Percentiles rank a stretch among this genome's conserved stretches.
Evolutionary conservation across 2,329 filamentous ascomycete species (phyloP).

Genomic region (Nothopassalora personata): DNA sequence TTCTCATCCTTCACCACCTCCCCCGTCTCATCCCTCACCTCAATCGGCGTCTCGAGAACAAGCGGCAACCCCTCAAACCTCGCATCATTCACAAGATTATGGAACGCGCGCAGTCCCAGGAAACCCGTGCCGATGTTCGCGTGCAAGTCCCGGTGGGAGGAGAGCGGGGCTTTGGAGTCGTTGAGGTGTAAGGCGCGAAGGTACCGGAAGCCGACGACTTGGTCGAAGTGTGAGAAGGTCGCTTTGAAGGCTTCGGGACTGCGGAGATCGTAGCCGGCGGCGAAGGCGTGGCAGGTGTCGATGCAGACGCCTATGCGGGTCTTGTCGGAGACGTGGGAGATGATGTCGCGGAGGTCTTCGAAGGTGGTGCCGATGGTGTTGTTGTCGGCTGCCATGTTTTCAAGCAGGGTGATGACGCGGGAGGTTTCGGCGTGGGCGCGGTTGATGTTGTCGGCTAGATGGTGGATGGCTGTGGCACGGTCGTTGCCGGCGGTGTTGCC

Average conservation of each 20-base stretch:
- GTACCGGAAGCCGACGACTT: conserved; percentile 70
- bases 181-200: conserved; percentile 87
- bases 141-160: conserved; percentile 79
- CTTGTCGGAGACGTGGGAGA: conserved; percentile 74
- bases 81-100: conserved; percentile 79
- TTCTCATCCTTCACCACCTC: conserved; percentile 43
- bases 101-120: conserved; percentile 82
- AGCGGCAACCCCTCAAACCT: conserved; percentile 76
- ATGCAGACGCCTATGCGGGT: conserved; percentile 84
- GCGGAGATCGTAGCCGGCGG: conserved; percentile 84
- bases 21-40: conserved; percentile 60
- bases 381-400: conserved; percentile 91
- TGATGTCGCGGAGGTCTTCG: conserved; percentile 80
- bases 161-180: conserved; percentile 86
- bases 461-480: conserved; percentile 63
- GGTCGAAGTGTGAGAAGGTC: conserved; percentile 72
- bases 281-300: conserved; percentile 95
- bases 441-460: conserved; percentile 80
- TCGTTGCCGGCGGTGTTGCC: conserved; percentile 64
- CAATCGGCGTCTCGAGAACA: conserved; percentile 94
- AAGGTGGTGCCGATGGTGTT: conserved; percentile 83
- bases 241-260: conserved; percentile 65
- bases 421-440: conserved; percentile 63
- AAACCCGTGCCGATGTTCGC: conserved; percentile 96
- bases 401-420: conserved; percentile 80